Percentiles rank a stretch among this genome's conserved stretches.
Conservation (phyloP, 495 filamentous ascomycete species). For the Jackrogersella multiformis region DNA sequence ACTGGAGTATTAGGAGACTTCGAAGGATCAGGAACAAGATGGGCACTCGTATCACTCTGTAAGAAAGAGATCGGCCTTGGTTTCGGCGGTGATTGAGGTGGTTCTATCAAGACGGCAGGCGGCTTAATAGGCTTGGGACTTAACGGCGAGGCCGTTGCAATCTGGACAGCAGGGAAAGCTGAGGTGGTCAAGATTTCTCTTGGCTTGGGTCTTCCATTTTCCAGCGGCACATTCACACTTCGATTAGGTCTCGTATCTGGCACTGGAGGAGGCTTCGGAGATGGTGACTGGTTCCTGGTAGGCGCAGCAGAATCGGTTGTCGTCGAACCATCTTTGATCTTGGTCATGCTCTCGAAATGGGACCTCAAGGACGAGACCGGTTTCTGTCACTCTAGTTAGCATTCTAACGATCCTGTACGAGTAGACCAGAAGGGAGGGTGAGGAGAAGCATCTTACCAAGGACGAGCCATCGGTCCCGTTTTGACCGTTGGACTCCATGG, state of each 20-base stretch:
- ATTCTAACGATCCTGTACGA: background rate
- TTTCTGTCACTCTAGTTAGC: conserved; percentile 56
- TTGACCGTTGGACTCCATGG: conserved; percentile 52
- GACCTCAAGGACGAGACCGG: conserved; percentile 93
- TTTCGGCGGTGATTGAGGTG: conserved; percentile 78
- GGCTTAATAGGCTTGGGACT: conserved; percentile 66
- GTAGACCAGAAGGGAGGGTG: background rate
- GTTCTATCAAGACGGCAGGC: conserved; percentile 76
- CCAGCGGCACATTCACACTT: conserved; percentile 38
- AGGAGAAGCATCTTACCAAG: conserved; percentile 57
- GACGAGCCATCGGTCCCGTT: conserved; percentile 67
- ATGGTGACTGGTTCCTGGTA: conserved; percentile 49
- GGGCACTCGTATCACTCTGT: conserved; percentile 51
- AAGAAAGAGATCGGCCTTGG: conserved; percentile 47
- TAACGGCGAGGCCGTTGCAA: conserved; percentile 46
- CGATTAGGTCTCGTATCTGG: conserved; percentile 59
- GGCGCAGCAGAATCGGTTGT: conserved; percentile 33
- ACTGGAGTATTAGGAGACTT: conserved; percentile 58
- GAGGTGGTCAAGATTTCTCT: conserved; percentile 44
- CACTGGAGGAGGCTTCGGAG: conserved; percentile 61
- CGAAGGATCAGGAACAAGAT: conserved; percentile 58
- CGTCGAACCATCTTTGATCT: conserved; percentile 54
- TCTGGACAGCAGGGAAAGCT: conserved; percentile 40
- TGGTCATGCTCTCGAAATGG: conserved; percentile 88
- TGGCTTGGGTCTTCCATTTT: conserved; percentile 35